These are phyloP conservation scores for Rhodotorula mucilaginosa DNA, from an alignment of 1,284 basidiomycete genomes.

Conservation along the genomic window DNA sequence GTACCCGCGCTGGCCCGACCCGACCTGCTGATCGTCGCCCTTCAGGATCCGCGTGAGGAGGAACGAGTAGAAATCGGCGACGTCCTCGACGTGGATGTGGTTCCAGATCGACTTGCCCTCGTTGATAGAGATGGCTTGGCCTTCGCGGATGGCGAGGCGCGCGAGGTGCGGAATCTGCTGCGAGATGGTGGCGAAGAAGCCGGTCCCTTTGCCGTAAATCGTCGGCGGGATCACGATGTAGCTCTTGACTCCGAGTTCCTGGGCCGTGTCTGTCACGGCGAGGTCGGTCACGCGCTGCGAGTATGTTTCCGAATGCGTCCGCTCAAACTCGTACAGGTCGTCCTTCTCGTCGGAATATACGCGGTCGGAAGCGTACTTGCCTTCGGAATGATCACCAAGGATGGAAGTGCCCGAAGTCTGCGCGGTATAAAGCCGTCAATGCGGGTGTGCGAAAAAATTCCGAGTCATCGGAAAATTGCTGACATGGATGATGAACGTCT, in stretches of 20 bases:
- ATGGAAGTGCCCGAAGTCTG: not conserved
- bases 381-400: not conserved
- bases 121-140: not conserved
- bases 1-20: not conserved
- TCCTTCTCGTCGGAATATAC: not conserved
- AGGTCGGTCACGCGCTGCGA: not conserved
- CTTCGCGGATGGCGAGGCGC: not conserved
- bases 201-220: not conserved
- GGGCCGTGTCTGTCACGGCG: not conserved
- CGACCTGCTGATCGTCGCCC: not conserved
- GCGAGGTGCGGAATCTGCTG: not conserved
- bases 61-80: not conserved
- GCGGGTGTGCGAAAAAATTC: not conserved
- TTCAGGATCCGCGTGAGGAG: not conserved
- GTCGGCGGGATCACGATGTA: not conserved
- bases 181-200: conserved; percentile 1
- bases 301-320: not conserved
- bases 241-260: not conserved
- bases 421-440: not conserved
- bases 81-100: not conserved
- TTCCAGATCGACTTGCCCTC: not conserved
- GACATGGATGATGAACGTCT: not conserved
- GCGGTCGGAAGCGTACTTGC: not conserved
- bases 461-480: not conserved
- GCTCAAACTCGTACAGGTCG: not conserved